Evolutionary conservation across 495 filamentous ascomycete species (phyloP).

Genomic region (Penicillium paxilli): DNA sequence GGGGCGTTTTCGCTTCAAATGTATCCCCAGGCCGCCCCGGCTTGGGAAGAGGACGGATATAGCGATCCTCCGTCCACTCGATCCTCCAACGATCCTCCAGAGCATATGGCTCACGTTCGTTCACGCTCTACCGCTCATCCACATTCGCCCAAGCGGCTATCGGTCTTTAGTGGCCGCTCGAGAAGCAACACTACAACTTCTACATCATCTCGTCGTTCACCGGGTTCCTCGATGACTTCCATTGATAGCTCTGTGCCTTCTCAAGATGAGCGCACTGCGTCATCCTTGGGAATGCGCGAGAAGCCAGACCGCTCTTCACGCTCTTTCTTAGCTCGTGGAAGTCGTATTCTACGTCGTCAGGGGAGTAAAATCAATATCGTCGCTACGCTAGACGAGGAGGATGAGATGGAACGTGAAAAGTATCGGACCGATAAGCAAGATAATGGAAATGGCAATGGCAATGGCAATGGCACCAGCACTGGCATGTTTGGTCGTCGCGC

Average conservation of each 20-base stretch:
- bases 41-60: conserved; percentile 28
- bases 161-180: conserved; percentile 44
- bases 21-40: conserved; percentile 8
- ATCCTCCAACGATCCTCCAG: conserved; percentile 39
- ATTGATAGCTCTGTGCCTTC: conserved; percentile 25
- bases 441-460: not conserved
- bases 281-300: conserved; percentile 33
- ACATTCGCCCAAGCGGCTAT: conserved; percentile 43
- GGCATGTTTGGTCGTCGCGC: conserved; percentile 32
- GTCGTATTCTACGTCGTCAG: conserved; percentile 52
- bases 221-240: conserved; percentile 42
- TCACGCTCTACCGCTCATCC: conserved; percentile 43
- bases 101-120: conserved; percentile 39
- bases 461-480: not conserved
- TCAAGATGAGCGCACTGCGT: conserved; percentile 35
- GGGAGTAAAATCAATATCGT: conserved; percentile 53
- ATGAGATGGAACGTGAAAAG: conserved; percentile 39
- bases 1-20: conserved; percentile 4
- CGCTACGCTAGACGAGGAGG: conserved; percentile 47
- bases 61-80: conserved; percentile 38
- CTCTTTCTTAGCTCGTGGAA: conserved; percentile 47
- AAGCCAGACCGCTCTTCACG: conserved; percentile 42
- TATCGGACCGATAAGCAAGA: conserved; percentile 32
- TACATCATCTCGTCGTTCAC: conserved; percentile 38
- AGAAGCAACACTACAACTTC: conserved; percentile 48